Percentiles rank a stretch among this genome's conserved stretches.
Conservation (phyloP, 1,284 basidiomycete genomes). For the Porogramme epimiltina region DNA sequence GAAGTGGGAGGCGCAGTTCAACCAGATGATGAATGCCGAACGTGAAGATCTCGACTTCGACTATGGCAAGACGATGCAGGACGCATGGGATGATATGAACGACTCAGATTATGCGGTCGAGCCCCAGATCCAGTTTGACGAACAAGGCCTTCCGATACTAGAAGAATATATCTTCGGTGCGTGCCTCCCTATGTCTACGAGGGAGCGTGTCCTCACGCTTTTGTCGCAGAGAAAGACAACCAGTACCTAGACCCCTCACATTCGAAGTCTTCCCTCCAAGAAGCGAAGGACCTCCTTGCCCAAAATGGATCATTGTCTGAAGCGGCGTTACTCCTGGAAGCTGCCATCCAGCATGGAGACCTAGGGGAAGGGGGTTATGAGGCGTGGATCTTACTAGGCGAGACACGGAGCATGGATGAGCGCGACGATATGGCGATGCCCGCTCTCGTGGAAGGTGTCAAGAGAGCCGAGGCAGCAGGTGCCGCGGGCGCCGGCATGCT, state of each 20-base stretch:
- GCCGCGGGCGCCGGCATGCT: slow-evolving; percentile 81
- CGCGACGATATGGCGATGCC: slow-evolving; percentile 80
- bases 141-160: slow-evolving; percentile 73
- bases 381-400: slow-evolving; percentile 92
- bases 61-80: slow-evolving; percentile 60
- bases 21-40: slow-evolving; percentile 70
- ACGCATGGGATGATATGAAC: slow-evolving; percentile 61
- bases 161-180: slow-evolving; percentile 77
- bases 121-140: slow-evolving; percentile 54
- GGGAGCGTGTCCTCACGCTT: slow-evolving; percentile 19
- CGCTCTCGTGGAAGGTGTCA: slow-evolving; percentile 72
- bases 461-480: slow-evolving; percentile 59
- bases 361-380: slow-evolving; percentile 83
- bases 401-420: slow-evolving; percentile 97
- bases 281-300: slow-evolving; percentile 75
- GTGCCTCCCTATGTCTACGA: slow-evolving; percentile 23
- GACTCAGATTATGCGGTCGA: slow-evolving; percentile 36
- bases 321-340: slow-evolving; percentile 83
- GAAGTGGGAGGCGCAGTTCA: slow-evolving; percentile 90
- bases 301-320: slow-evolving; percentile 85
- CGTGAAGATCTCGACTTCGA: slow-evolving; percentile 66
- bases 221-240: slow-evolving; percentile 62
- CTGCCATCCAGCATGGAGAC: slow-evolving; percentile 81
- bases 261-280: slow-evolving; percentile 60
- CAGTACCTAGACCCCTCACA: slow-evolving; percentile 59